Conservation (phyloP, 768 basidiomycete genomes). For the Calvatia gigantea region DNA sequence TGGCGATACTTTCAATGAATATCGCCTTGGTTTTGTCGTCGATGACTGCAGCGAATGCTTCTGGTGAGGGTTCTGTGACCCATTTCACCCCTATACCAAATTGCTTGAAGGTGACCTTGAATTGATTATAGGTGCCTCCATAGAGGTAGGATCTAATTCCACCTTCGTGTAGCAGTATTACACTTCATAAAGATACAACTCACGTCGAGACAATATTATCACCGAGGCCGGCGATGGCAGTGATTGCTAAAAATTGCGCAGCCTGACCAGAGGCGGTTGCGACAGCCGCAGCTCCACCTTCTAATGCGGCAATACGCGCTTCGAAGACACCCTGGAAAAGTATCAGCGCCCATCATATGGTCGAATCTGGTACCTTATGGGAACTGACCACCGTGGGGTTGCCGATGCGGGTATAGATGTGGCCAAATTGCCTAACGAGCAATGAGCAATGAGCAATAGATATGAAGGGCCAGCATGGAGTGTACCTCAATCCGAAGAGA, state of each 20-base stretch:
- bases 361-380: background rate
- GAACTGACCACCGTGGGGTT: slow-evolving; percentile 61
- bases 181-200: slow-evolving; percentile 19
- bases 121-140: slow-evolving; percentile 73
- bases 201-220: slow-evolving; percentile 79
- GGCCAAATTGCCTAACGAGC: slow-evolving; percentile 42
- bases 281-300: slow-evolving; percentile 74
- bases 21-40: slow-evolving; percentile 77
- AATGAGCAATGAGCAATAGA: background rate
- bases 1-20: slow-evolving; percentile 76
- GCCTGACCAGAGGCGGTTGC: slow-evolving; percentile 73
- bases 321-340: slow-evolving; percentile 67
- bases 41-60: slow-evolving; percentile 61
- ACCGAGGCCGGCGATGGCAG: slow-evolving; percentile 55
- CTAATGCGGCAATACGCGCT: slow-evolving; percentile 74
- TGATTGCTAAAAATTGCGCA: slow-evolving; percentile 72
- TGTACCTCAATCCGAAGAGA: slow-evolving; percentile 59
- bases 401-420: slow-evolving; percentile 66
- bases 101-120: slow-evolving; percentile 71
- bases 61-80: slow-evolving; percentile 51
- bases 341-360: slow-evolving; percentile 2
- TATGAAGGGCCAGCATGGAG: background rate
- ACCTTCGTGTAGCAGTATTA: slow-evolving; percentile 6
- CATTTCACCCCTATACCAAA: slow-evolving; percentile 66
- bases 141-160: slow-evolving; percentile 54